These are phyloP conservation scores for Tylopilus sp. DNA, from an alignment of 1,284 basidiomycete species.

Conservation along the genomic window DNA sequence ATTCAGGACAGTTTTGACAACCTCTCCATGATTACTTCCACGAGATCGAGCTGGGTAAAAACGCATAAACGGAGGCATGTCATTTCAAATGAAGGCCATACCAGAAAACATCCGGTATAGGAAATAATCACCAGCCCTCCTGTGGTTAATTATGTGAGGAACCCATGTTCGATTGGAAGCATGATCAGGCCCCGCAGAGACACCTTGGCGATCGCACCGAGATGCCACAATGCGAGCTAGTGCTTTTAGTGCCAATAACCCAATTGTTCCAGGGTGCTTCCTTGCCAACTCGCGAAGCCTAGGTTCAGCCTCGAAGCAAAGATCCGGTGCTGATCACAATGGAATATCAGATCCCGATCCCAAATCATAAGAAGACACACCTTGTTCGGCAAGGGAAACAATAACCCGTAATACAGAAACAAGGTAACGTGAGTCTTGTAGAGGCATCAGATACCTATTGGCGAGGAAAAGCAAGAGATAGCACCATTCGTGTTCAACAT, in stretches of 20 bases:
- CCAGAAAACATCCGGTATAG: constrained; percentile 20
- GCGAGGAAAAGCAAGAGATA: not conserved
- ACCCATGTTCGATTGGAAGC: too few relatives aligned
- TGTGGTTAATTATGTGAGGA: constrained; percentile 5
- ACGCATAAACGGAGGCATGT: not conserved
- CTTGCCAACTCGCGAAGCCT: constrained; percentile 22
- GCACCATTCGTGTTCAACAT: constrained; percentile 16
- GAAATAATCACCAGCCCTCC: constrained; percentile 19
- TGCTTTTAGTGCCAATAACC: constrained; percentile 19
- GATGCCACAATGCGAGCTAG: not conserved
- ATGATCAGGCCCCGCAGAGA: too few relatives aligned
- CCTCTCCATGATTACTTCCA: constrained; percentile 16
- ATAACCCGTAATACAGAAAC: constrained; percentile 15
- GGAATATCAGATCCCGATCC: not conserved
- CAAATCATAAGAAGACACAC: constrained; percentile 1
- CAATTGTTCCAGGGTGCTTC: constrained; percentile 13
- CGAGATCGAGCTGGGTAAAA: constrained; percentile 14
- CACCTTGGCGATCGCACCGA: too few relatives aligned
- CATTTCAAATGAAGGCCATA: not conserved
- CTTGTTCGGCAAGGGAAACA: constrained; percentile 10
- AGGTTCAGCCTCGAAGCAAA: constrained; percentile 12
- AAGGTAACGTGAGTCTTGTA: constrained; percentile 14
- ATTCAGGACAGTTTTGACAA: constrained; percentile 14
- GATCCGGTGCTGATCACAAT: constrained; percentile 8
- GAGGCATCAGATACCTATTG: not conserved